These are phyloP conservation scores for Boletales sp. DNA, from an alignment of 768 basidiomycete genomes.

Conservation along the genomic window DNA sequence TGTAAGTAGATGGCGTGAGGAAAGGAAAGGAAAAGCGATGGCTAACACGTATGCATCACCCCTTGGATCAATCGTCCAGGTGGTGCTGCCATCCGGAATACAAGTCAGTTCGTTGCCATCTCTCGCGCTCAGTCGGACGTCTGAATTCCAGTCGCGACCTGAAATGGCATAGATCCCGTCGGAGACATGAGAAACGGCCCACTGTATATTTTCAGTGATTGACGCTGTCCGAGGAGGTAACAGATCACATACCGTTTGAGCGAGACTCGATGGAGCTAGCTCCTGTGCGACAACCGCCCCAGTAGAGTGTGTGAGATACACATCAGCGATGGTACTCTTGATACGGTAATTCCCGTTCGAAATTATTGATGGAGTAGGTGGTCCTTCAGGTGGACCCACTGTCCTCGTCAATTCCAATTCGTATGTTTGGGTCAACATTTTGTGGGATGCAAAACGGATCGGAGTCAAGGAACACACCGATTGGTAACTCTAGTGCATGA, in stretches of 20 bases:
- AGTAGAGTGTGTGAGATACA: not conserved
- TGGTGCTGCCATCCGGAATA: not conserved
- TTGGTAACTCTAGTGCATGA: not conserved
- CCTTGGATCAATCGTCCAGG: not conserved
- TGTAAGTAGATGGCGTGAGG: no score
- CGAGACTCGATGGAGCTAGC: not conserved
- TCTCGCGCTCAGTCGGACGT: not conserved
- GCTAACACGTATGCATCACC: not conserved
- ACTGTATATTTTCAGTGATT: not conserved
- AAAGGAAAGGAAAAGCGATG: not conserved
- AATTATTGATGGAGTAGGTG: not conserved
- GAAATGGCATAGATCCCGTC: not conserved
- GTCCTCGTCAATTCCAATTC: not conserved
- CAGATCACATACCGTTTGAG: not conserved
- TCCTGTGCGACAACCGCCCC: not conserved
- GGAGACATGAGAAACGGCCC: not conserved
- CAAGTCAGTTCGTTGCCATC: not conserved
- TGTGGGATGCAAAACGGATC: not conserved
- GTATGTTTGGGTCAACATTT: not conserved
- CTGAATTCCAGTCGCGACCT: not conserved
- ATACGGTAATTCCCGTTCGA: not conserved
- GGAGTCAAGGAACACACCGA: not conserved
- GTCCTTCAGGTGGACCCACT: no score
- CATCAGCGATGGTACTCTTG: not conserved
- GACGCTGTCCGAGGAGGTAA: not conserved